Evolutionary conservation across 345 rosid genomes (phyloP).

Genomic region (Eucalyptus guilfoylei): DNA sequence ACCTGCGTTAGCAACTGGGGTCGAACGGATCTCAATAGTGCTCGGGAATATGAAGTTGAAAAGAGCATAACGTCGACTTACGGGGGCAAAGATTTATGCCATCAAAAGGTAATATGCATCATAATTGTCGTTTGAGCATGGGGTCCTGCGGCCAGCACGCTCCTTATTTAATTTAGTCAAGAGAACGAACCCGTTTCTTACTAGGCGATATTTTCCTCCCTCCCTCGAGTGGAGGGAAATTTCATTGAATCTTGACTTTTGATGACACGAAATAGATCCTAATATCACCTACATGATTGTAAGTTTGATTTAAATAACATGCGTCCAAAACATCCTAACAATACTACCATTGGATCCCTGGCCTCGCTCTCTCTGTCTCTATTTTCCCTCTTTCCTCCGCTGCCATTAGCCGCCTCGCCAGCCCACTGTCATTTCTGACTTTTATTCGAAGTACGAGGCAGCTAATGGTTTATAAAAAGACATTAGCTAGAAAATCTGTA

Average conservation of each 20-base stretch:
- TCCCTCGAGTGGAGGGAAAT: background rate
- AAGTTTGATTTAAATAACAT: too few species aligned
- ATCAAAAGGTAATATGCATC: background rate
- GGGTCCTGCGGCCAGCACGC: background rate
- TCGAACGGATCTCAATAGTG: background rate
- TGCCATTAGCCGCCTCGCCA: background rate
- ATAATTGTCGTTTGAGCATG: background rate
- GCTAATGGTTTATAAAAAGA: too few species aligned
- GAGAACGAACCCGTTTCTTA: background rate
- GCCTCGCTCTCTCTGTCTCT: background rate
- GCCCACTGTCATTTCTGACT: background rate
- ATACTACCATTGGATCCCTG: background rate
- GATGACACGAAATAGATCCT: background rate
- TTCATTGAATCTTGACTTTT: background rate
- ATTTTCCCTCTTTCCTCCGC: background rate
- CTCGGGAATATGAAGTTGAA: background rate
- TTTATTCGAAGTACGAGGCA: too few species aligned
- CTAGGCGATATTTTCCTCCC: background rate
- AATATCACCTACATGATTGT: background rate
- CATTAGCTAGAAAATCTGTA: too few species aligned
- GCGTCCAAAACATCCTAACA: background rate
- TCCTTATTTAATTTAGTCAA: background rate
- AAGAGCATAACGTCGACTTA: background rate
- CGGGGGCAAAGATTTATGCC: background rate
- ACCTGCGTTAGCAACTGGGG: background rate